These are phyloP conservation scores for Scleroderma citrinum DNA, from an alignment of 768 basidiomycete genomes.

Conservation along the genomic window DNA sequence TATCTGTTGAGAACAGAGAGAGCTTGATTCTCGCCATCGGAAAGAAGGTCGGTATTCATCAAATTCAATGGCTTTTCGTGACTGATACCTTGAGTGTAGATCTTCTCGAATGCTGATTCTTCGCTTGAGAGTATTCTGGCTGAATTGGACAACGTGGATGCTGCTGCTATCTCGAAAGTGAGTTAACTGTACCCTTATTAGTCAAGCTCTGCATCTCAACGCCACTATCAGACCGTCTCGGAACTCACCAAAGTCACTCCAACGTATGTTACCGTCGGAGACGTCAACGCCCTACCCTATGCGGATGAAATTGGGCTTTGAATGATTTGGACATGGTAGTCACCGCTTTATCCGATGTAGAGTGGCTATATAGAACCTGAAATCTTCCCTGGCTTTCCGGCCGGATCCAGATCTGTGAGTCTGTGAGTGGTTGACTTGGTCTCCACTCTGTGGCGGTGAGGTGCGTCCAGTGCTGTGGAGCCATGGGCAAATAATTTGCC, in stretches of 20 bases:
- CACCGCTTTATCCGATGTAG: not conserved
- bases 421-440: not conserved
- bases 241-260: constrained; percentile 70
- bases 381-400: not conserved
- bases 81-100: constrained; percentile 34
- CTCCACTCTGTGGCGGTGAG: not conserved
- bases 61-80: not conserved
- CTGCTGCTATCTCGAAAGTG: constrained; percentile 67
- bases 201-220: not conserved
- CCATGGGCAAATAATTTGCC: too few species aligned
- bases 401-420: not conserved
- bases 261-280: constrained; percentile 83
- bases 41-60: constrained; percentile 45
- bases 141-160: constrained; percentile 64
- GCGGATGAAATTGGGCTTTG: constrained; percentile 80
- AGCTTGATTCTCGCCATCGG: constrained; percentile 60
- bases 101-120: constrained; percentile 51
- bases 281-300: constrained; percentile 70
- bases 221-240: constrained; percentile 47
- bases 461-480: not conserved
- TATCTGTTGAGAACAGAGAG: constrained; percentile 59
- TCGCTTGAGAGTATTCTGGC: constrained; percentile 60
- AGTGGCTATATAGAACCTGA: not conserved
- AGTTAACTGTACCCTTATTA: constrained; percentile 8
- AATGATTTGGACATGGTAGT: constrained; percentile 9